Percentiles rank a stretch among this genome's conserved stretches.
These are phyloP conservation scores for Selaginella moellendorffii DNA, from an alignment of 75 land plant genomes.

Conservation along the genomic window DNA sequence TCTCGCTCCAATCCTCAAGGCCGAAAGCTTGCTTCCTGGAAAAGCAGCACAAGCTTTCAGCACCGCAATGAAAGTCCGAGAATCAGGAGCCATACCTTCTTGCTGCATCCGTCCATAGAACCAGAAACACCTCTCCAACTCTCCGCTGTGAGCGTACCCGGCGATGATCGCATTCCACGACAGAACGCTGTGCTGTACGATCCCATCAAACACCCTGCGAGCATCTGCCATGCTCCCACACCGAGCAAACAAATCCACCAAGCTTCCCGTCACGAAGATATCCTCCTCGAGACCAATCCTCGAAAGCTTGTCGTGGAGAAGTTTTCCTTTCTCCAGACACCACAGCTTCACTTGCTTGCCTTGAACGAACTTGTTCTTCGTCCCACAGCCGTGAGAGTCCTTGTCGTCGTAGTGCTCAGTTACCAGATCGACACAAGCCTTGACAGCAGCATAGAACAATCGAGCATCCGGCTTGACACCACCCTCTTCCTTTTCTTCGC, in stretches of 20 bases:
- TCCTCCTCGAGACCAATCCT: conserved; percentile 14
- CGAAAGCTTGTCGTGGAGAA: conserved; percentile 17
- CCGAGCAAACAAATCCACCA: conserved; percentile 29
- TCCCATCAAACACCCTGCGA: conserved; percentile 10
- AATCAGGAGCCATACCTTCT: neutral
- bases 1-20: neutral
- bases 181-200: conserved; percentile 13
- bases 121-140: neutral
- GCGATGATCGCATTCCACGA: conserved; percentile 29
- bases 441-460: neutral
- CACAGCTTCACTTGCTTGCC: neutral
- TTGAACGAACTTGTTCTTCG: too few relatives aligned
- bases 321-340: conserved; percentile 7
- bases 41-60: neutral
- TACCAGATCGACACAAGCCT: neutral
- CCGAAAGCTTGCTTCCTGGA: neutral
- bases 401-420: neutral
- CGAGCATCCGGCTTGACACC: neutral
- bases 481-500: neutral
- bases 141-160: conserved; percentile 15
- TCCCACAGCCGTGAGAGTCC: too few relatives aligned
- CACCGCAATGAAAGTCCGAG: neutral
- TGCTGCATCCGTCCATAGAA: neutral
- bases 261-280: conserved; percentile 13
- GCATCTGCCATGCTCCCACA: conserved; percentile 14